phyloP scores from a whole-genome alignment of 2,329 filamentous ascomycete genomes.

The Penicillium frequentans region DNA sequence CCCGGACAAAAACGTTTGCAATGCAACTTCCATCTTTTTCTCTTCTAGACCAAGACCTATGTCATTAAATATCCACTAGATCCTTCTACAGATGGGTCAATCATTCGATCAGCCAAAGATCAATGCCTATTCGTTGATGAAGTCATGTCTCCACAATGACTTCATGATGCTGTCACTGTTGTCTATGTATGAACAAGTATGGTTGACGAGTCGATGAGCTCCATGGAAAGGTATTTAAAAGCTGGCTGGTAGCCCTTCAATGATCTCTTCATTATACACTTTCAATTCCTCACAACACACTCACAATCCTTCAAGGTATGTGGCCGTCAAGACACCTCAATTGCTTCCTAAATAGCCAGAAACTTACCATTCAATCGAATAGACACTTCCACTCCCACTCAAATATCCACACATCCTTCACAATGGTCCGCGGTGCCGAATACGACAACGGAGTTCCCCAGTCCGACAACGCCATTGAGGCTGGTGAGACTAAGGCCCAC shows the following conservation, averaged over 20 bases:
- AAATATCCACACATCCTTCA: conserved; percentile 14
- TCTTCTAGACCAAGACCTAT: background rate
- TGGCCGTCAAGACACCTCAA: background rate
- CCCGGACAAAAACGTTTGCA: background rate
- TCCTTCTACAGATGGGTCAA: background rate
- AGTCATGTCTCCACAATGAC: conserved; percentile 32
- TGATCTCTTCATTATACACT: background rate
- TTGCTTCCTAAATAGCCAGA: background rate
- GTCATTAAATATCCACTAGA: background rate
- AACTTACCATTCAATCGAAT: background rate
- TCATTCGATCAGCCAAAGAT: conserved; percentile 3
- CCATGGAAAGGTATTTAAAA: conserved; percentile 3
- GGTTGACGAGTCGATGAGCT: background rate
- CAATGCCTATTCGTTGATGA: conserved; percentile 18
- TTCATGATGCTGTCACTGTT: conserved; percentile 33
- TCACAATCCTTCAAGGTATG: background rate
- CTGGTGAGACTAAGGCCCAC: conserved; percentile 35
- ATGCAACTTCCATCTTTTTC: background rate
- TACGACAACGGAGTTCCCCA: conserved; percentile 40
- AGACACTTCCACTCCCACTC: background rate
- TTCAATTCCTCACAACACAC: background rate
- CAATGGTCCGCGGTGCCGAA: conserved; percentile 43
- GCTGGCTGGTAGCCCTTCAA: background rate
- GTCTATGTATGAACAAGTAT: background rate
- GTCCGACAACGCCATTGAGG: conserved; percentile 41